Evolutionary conservation across 2,329 filamentous ascomycete genomes (phyloP).

Genomic region (Podosphaera xanthii): DNA sequence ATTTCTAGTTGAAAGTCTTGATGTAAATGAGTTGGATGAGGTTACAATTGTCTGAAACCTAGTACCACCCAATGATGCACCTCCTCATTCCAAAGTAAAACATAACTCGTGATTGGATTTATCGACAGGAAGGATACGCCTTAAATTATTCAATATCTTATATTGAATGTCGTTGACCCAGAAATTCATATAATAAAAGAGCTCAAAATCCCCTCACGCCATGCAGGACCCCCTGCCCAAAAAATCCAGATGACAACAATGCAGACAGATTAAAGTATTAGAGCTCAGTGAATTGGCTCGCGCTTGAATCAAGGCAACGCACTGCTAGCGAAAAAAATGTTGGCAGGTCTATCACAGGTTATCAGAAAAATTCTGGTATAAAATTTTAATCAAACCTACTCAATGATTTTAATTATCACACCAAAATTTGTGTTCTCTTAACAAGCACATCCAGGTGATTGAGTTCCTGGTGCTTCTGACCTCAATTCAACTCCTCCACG

Average conservation of each 20-base stretch:
- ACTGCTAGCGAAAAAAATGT: conserved; percentile 4
- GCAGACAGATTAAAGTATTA: conserved; percentile 11
- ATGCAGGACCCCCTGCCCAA: conserved; percentile 11
- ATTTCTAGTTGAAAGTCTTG: too few species aligned
- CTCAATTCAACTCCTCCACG: conserved; percentile 39
- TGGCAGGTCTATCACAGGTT: background rate
- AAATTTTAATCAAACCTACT: background rate
- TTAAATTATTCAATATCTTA: too few species aligned
- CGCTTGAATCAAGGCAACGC: conserved; percentile 9
- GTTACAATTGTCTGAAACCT: too few species aligned
- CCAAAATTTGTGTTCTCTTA: conserved; percentile 18
- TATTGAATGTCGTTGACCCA: too few species aligned
- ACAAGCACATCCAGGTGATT: conserved; percentile 40
- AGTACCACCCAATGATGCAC: too few species aligned
- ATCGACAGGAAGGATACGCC: too few species aligned
- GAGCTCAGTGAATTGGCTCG: conserved; percentile 13
- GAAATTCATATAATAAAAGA: too few species aligned
- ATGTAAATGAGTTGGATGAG: too few species aligned
- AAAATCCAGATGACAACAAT: conserved; percentile 11
- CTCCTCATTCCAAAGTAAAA: too few species aligned
- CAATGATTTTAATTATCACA: conserved; percentile 7
- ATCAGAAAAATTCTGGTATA: background rate
- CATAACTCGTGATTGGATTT: too few species aligned
- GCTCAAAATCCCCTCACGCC: conserved; percentile 12
- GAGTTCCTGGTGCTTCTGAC: conserved; percentile 28